Base-by-base conservation (phyloP, 2,329 filamentous ascomycete genomes). In the Colletotrichum filicis region DNA sequence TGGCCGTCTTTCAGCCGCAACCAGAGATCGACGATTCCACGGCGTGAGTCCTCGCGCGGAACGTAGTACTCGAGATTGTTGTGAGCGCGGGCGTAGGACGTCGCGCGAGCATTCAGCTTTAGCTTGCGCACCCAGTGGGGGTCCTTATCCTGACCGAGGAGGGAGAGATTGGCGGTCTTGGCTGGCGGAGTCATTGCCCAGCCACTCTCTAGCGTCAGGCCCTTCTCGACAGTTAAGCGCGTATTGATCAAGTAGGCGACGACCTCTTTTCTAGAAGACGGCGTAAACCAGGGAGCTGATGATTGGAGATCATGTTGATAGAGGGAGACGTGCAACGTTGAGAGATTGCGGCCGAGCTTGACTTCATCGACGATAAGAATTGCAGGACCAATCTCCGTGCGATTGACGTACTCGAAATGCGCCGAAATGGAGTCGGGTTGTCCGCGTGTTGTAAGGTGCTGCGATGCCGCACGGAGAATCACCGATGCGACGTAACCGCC, bases 1-100 rank as follows among this genome's bases (percentile, higher is more conserved):
- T 89, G 88, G 1, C 87, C 87, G 16, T 89, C 90, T 1, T 85
- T 81, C 67, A 93, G 87, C 30, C 89, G 87, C 4, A 93, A 83
- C 93, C 93, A 95, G 79, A 93, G 86, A 78, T 95, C 92, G 37
- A 66, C 58, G 22, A 74, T 46, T 11, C 76, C 69, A 6, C 73
- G 74, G 1, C 75, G 74, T 1, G 35, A 57, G 5, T 60, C 67
- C 26, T 61, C 68, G 12, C 66, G 69, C 16, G 74, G 74, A 24
- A 61, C 66, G 58, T 71, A 76, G 55, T 66, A 59, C 46, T 76
- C 75, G 19, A 80, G 74, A 57, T 84, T 81, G 7, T 76, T 73
- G 3, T 81, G 74, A 1, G 77, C 78, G 57, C 78, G 76, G 6
- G 75, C 74, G 68, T 79, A 76, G 11, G 60, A 58, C 2, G 66